These are phyloP conservation scores for Crotalaria pallida DNA, from an alignment of 306 rosid species.

Conservation along the genomic window DNA sequence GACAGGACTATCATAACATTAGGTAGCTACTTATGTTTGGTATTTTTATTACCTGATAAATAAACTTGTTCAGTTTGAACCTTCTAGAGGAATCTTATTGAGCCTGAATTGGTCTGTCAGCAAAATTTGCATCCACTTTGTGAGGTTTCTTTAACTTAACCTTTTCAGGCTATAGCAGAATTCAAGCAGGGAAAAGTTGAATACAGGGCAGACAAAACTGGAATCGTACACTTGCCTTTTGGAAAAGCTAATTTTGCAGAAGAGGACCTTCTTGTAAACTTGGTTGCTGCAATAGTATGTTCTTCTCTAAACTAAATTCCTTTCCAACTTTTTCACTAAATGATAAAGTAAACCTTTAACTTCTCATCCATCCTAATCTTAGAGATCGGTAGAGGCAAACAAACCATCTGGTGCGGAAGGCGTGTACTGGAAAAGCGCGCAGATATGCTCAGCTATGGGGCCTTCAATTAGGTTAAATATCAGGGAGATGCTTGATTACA, in stretches of 20 bases:
- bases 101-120: too few relatives aligned
- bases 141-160: neutral
- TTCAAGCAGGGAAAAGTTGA: constrained; percentile 98
- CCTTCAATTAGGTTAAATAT: constrained; percentile 81
- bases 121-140: too few relatives aligned
- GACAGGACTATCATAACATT: too few relatives aligned
- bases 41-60: too few relatives aligned
- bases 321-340: neutral
- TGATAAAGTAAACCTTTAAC: neutral
- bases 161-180: constrained; percentile 84
- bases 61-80: too few relatives aligned
- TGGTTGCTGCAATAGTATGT: constrained; percentile 80
- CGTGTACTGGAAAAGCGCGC: constrained; percentile 95
- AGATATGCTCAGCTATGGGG: constrained; percentile 95
- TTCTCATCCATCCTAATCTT: constrained; percentile 14
- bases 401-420: constrained; percentile 95
- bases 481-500: constrained; percentile 88
- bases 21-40: too few relatives aligned
- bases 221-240: constrained; percentile 91
- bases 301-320: constrained; percentile 16
- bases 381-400: constrained; percentile 89
- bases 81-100: too few relatives aligned
- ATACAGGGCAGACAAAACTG: constrained; percentile 94
- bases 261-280: constrained; percentile 79
- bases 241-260: constrained; percentile 84